Evolutionary conservation across 176 grass and related monocot species (phyloP).

Genomic region (Oropetium thomaeum): DNA sequence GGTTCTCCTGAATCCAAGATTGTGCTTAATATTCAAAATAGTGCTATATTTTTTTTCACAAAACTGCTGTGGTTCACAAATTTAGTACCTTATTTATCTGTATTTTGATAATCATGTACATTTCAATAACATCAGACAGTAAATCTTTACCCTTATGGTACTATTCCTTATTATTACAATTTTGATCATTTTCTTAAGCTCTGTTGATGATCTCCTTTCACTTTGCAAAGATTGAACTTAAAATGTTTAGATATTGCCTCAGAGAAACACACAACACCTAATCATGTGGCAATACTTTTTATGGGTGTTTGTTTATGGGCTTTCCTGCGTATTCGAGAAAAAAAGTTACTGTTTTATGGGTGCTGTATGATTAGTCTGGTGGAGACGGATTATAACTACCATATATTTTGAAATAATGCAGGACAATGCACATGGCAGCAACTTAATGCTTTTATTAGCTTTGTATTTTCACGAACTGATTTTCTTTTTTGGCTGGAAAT

Average conservation of each 20-base stretch:
- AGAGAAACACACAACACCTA: background rate
- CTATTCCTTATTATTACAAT: background rate
- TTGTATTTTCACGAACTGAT: background rate
- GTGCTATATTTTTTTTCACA: background rate
- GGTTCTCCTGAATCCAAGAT: background rate
- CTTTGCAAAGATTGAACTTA: background rate
- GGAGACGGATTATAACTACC: conserved; percentile 12
- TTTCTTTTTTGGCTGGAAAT: background rate
- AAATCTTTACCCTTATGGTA: background rate
- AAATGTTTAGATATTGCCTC: background rate
- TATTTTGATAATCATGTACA: background rate
- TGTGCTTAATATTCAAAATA: background rate
- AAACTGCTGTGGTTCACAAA: background rate
- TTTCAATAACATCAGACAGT: background rate
- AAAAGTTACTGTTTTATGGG: no score
- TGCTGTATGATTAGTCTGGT: conserved; percentile 9
- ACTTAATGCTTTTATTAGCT: conserved; percentile 13
- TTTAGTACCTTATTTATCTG: background rate
- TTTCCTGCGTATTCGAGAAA: no score
- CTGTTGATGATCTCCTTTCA: background rate
- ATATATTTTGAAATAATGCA: background rate
- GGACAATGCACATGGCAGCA: background rate
- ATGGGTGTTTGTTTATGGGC: background rate
- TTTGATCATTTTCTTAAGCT: background rate
- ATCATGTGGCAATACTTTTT: background rate